Evolutionary conservation across 164 flowering plant genomes (phyloP).

Genomic region (Chimonanthus salicifolius): DNA sequence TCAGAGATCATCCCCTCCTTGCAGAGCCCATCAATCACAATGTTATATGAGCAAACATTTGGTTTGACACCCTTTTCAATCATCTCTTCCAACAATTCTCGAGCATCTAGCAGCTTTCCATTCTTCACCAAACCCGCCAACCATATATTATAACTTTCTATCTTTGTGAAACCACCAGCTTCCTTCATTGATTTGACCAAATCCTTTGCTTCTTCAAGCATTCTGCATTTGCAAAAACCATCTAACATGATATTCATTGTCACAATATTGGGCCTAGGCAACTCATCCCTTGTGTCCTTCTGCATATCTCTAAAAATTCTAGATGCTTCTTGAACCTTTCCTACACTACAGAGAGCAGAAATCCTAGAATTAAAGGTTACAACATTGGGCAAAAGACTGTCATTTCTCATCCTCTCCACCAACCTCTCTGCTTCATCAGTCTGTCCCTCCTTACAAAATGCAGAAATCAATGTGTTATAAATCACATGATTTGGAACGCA

Average conservation of each 20-base stretch:
- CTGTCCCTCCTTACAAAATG: slow-evolving; percentile 67
- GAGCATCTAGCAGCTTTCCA: slow-evolving; percentile 60
- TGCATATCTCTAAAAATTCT: slow-evolving; percentile 85
- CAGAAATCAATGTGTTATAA: slow-evolving; percentile 74
- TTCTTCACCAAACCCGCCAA: slow-evolving; percentile 66
- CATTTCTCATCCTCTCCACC: slow-evolving; percentile 69
- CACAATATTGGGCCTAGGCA: slow-evolving; percentile 65
- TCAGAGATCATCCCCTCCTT: slow-evolving; percentile 67
- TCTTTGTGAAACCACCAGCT: slow-evolving; percentile 27
- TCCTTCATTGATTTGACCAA: slow-evolving; percentile 57
- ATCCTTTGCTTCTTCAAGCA: slow-evolving; percentile 65
- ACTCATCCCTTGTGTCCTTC: slow-evolving; percentile 48
- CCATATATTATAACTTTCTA: slow-evolving; percentile 78
- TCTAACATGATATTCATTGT: slow-evolving; percentile 71
- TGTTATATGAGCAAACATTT: slow-evolving; percentile 60
- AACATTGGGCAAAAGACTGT: slow-evolving; percentile 60
- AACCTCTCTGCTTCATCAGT: slow-evolving; percentile 72
- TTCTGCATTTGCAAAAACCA: slow-evolving; percentile 65
- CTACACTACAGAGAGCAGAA: slow-evolving; percentile 68
- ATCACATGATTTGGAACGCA: slow-evolving; percentile 52
- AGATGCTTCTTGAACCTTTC: slow-evolving; percentile 74
- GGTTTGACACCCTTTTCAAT: slow-evolving; percentile 50
- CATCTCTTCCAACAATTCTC: slow-evolving; percentile 64
- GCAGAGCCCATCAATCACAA: slow-evolving; percentile 75
- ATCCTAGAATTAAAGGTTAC: slow-evolving; percentile 91